Base-by-base conservation (phyloP, 495 filamentous ascomycete genomes). In the Penicillium alfredii region DNA sequence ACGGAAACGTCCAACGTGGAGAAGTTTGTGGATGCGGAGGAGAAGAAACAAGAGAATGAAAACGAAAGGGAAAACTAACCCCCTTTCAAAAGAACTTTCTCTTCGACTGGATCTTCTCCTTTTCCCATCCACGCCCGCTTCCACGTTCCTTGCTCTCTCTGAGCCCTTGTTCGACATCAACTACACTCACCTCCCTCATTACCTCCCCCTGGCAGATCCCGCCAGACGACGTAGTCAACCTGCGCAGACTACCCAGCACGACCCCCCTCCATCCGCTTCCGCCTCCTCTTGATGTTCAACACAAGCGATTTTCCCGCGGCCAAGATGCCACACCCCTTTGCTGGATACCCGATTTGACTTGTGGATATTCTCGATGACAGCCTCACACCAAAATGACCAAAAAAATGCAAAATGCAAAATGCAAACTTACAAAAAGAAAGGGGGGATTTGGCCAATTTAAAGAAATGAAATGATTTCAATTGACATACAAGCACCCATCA, bases 11-110 rank as follows among this genome's bases (percentile, higher is more conserved):
- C 54, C 1, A 62, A 66, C 19, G 44, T 72, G 31, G 72, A 82
- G 38, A 60, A 75, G 33, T 82, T 81, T 49, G 68, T 80, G 22
- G 78, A 81, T 55, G 78, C 77, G 1, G 58, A 73, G 45, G 58
- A 64, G 34, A 50, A 50, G 14, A 32, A 50, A 51, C 50, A 31
- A 47, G 23, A 9, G 11, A 22, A 11, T 21, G 28, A 29, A 42
- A 23, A 20, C 6, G 13, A n/a, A n/a, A n/a, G n/a, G n/a, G n/a
- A n/a, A n/a, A n/a, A n/a, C n/a, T n/a, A n/a, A n/a, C n/a, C n/a
- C n/a, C n/a, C n/a, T n/a, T n/a, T n/a, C n/a, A n/a, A n/a, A n/a
- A n/a, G n/a, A n/a, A n/a, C n/a, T n/a, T n/a, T n/a, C n/a, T n/a
- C n/a, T n/a, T n/a, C n/a, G n/a, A n/a, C n/a, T n/a, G n/a, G n/a